Percentiles rank a stretch among this genome's conserved stretches.
These are phyloP conservation scores for Cytospora piceae DNA, from an alignment of 2,329 filamentous ascomycete genomes.

Conservation along the genomic window DNA sequence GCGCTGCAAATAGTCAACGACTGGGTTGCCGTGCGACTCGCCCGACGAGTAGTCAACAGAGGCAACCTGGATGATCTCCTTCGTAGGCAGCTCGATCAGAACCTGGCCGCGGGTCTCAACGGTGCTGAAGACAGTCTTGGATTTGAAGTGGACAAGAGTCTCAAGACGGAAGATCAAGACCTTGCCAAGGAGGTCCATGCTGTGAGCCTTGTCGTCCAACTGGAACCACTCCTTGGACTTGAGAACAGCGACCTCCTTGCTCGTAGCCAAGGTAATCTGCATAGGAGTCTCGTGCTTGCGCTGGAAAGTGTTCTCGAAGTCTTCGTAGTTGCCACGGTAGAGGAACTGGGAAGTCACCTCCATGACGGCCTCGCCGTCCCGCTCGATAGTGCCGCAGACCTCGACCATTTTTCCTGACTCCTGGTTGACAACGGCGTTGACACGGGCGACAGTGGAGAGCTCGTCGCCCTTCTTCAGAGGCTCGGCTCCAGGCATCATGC, in stretches of 20 bases:
- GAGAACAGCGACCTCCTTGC: conserved; percentile 90
- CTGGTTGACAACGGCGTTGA: conserved; percentile 98
- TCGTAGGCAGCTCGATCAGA: conserved; percentile 89
- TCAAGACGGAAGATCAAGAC: conserved; percentile 95
- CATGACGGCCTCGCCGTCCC: conserved; percentile 86
- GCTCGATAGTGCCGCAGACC: conserved; percentile 94
- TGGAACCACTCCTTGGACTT: conserved; percentile 98
- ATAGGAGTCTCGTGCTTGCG: conserved; percentile 95
- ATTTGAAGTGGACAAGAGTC: conserved; percentile 91
- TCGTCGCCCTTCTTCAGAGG: conserved; percentile 95
- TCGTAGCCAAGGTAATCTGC: conserved; percentile 84
- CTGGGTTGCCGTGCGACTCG: conserved; percentile 90
- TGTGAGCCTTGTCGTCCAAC: conserved; percentile 68
- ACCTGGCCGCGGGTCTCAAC: conserved; percentile 93
- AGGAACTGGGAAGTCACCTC: conserved; percentile 98
- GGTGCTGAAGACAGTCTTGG: conserved; percentile 86
- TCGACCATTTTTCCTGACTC: conserved; percentile 99
- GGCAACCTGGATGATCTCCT: conserved; percentile 97
- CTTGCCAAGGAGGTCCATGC: conserved; percentile 87
- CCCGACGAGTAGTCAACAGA: conserved; percentile 89
- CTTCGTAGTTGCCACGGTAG: conserved; percentile 89
- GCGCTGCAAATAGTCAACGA: conserved; percentile 92
- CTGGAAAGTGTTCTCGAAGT: conserved; percentile 98
- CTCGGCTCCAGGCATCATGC: conserved; percentile 95
- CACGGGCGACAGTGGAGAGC: conserved; percentile 88